Evolutionary conservation across 1,139 yeast species (phyloP), one percentile per base, ranked within the genome.

Genomic region (Meyerozyma athensensis): DNA sequence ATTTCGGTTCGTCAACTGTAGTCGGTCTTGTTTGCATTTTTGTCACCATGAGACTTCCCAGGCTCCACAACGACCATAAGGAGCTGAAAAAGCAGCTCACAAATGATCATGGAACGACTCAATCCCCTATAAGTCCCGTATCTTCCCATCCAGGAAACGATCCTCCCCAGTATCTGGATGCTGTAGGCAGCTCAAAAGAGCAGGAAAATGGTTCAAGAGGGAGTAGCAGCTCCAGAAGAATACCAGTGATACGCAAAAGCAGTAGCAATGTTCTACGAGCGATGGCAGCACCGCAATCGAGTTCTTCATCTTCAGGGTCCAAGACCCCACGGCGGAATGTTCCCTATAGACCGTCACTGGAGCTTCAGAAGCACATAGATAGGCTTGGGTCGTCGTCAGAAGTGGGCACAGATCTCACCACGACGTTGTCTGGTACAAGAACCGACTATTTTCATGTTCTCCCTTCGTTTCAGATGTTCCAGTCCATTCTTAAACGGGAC

Each of bases 391-490:
- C 20, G 9, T 10, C 10, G 3, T 13, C n/a, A 12, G 19, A 16
- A 8, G 32, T 16, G n/a, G 13, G 13, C n/a, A 20, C 32, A 9
- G 20, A 28, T n/a, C 13, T 28, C 20, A 28, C 20, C 13, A 28
- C 32, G 9, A 16, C 32, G 12, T 18, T 28, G 19, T 57, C 70
- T 2, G 50, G 59, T 26, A 52, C 68, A 2, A 69, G 64, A 30
- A 68, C 74, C 0, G 73, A 68, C 41, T 69, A 68, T 46, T 70
- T 69, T 46, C 83, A 79, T 48, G 69, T 79, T 3, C 54, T 79
- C 33, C 85, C 85, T 1, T 76, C 83, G 2, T 79, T 79, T 50
- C 82, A 77, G 46, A 76, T 79, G 81, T 77, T 74, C 47, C 79
- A 74, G 46, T 67, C 76, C 19, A 65, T 79, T 40, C 62, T 78